Evolutionary conservation across 2,329 filamentous ascomycete genomes (phyloP), one percentile per base, ranked within the genome.

Genomic region (Cordyceps militaris): DNA sequence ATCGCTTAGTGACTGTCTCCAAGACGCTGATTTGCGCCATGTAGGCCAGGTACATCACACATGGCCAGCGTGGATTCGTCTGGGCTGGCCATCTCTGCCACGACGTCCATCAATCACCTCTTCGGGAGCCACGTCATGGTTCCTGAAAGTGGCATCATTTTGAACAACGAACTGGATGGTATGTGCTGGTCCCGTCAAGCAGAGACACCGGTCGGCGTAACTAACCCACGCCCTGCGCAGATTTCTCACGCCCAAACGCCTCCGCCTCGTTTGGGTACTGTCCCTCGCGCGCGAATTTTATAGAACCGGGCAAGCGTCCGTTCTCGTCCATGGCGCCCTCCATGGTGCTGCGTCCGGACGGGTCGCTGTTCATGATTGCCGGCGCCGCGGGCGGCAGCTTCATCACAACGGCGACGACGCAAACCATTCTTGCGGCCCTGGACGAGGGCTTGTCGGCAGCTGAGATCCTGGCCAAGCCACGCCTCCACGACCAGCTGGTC

Each of bases 361-460:
- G 85, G 0, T 79, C 77, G 2, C 76, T 95, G 0, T 89, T 87
- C 67, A 81, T 92, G 60, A 77, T 86, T 23, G 83, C 88, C 0
- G 91, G 91, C 3, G 84, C 89, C 0, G 91, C 91, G 0, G 92
- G 92, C 1, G 92, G 91, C 0, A 90, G 86, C 47, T 79, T 89
- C 3, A 96, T 96, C 70, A 92, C 91, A 66, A 95, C 90, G 0
- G 76, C 89, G 0, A 93, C 87, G 0, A 79, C 91, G 19, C 90
- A 94, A 70, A 87, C 85, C 58, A 74, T 91, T 3, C 84, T 89
- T 66, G 80, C 91, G 63, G 79, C 91, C 0, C 73, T 97, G 0
- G 89, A 95, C 63, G 79, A 81, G 40, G 72, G 73, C 4, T 73
- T 90, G 73, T 84, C 78, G 0, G 76, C 84, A 0, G 69, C 75